phyloP scores from a whole-genome alignment of 306 rosid genomes.

The Herpetospermum pedunculosum region DNA sequence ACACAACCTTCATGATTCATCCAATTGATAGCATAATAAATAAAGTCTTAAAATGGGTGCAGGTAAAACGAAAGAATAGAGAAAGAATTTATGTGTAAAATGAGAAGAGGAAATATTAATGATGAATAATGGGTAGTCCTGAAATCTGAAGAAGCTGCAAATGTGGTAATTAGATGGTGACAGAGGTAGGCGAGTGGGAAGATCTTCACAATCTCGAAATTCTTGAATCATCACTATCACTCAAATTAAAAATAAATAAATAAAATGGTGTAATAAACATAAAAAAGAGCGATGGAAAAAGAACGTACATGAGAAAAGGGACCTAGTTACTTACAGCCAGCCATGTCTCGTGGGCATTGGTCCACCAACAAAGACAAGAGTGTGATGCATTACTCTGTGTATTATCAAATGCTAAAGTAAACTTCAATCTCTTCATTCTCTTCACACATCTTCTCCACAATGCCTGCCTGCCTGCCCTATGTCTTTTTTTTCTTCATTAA shows the following conservation, averaged over 20 bases:
- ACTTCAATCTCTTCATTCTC: too few relatives aligned
- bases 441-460: too few relatives aligned
- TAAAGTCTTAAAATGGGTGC: too few relatives aligned
- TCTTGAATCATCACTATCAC: constrained; percentile 2
- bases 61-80: too few relatives aligned
- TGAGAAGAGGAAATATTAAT: not conserved
- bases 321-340: not conserved
- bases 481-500: too few relatives aligned
- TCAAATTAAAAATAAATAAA: not conserved
- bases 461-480: too few relatives aligned
- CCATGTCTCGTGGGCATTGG: constrained; percentile 1
- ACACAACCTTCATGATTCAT: not conserved
- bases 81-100: too few relatives aligned
- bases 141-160: not conserved
- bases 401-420: not conserved
- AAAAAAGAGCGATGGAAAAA: not conserved
- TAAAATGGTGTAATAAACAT: not conserved
- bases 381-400: too few relatives aligned
- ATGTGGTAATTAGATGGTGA: not conserved
- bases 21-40: too few relatives aligned
- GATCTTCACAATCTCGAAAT: not conserved
- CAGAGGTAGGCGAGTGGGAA: not conserved
- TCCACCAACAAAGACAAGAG: not conserved
- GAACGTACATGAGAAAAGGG: not conserved
- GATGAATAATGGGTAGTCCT: not conserved